Conservation (phyloP, 2,329 filamentous ascomycete genomes). For the Chaetomiaceae sp. region DNA sequence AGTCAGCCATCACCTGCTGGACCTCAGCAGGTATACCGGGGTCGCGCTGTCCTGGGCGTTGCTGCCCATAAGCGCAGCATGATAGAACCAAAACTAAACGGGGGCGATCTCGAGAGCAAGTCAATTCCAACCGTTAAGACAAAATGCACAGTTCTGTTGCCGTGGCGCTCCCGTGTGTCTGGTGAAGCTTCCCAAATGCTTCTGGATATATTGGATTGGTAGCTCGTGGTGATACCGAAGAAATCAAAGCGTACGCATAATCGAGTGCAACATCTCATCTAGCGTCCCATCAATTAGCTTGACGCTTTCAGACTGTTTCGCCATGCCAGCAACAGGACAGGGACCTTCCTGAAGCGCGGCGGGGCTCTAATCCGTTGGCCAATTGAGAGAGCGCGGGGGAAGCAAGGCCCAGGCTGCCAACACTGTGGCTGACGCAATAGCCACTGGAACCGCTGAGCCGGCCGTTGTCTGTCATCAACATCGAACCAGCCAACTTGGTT, state of each 20-base stretch:
- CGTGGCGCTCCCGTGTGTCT: background rate
- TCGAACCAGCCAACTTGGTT: background rate
- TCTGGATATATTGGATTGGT: too few relatives aligned
- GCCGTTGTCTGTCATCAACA: slow-evolving; percentile 12
- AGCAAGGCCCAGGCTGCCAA: background rate
- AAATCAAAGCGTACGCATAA: too few relatives aligned
- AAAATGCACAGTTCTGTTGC: background rate
- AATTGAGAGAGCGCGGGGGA: slow-evolving; percentile 10
- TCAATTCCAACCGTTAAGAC: background rate
- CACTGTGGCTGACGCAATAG: slow-evolving; percentile 8
- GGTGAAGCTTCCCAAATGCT: background rate
- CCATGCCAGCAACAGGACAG: slow-evolving; percentile 6
- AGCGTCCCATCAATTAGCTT: too few relatives aligned
- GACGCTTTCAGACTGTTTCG: background rate
- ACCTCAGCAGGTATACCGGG: background rate
- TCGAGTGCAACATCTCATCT: too few relatives aligned
- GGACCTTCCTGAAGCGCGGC: background rate
- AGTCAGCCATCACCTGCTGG: background rate
- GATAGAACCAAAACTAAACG: slow-evolving; percentile 1
- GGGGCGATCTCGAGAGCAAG: slow-evolving; percentile 3
- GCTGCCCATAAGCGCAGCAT: background rate
- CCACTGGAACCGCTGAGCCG: background rate
- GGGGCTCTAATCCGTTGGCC: background rate
- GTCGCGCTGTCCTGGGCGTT: background rate
- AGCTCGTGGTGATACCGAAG: too few relatives aligned